Percentiles rank a stretch among this genome's conserved stretches.
phyloP scores from a whole-genome alignment of 495 filamentous ascomycete genomes.

The Penicillium bialowiezense region DNA sequence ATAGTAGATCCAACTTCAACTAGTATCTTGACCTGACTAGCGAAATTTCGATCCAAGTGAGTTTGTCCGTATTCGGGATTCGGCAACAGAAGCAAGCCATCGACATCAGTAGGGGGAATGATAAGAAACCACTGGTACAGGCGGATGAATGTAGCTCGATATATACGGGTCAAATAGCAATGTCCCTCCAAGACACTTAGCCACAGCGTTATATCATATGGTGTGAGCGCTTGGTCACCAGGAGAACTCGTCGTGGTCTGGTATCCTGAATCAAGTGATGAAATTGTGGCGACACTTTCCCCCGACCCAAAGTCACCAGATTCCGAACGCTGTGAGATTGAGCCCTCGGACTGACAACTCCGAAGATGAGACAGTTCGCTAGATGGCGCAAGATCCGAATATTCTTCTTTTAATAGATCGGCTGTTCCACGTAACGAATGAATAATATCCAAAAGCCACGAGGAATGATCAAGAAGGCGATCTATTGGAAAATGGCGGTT shows the following conservation, averaged over 20 bases:
- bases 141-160: conserved; percentile 17
- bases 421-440: neutral
- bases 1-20: conserved; percentile 17
- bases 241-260: neutral
- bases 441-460: conserved; percentile 16
- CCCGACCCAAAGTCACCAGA: neutral
- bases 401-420: neutral
- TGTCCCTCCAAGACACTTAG: conserved; percentile 16
- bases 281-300: conserved; percentile 1
- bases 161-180: conserved; percentile 13
- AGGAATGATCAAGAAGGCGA: conserved; percentile 20
- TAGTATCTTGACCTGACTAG: conserved; percentile 10
- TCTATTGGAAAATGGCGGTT: conserved; percentile 18
- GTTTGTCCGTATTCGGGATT: conserved; percentile 10
- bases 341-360: neutral
- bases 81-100: conserved; percentile 10
- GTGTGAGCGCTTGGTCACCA: neutral
- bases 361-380: neutral
- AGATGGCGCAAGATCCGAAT: too few relatives aligned
- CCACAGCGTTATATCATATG: conserved; percentile 7
- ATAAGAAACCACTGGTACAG: conserved; percentile 20
- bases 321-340: neutral
- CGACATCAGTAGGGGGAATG: conserved; percentile 13
- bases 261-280: conserved; percentile 13
- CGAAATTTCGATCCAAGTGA: conserved; percentile 13